Evolutionary conservation across 805 yeast genomes (phyloP).

Genomic region (Barnettozyma pratensis): DNA sequence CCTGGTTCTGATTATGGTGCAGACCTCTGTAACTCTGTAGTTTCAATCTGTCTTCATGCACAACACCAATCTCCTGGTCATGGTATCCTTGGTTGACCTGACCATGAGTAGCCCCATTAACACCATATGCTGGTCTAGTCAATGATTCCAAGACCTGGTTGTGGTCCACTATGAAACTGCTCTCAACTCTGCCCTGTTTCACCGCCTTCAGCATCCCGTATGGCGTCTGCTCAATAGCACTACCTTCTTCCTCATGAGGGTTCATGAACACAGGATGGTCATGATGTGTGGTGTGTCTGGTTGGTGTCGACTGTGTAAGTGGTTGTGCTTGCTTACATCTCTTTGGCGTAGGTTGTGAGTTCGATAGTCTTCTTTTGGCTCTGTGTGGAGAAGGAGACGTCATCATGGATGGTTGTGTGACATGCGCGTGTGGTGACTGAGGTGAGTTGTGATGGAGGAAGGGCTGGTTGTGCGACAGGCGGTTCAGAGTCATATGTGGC

Average conservation of each 20-base stretch:
- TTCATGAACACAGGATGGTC: slow-evolving; percentile 23
- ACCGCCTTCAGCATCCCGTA: slow-evolving; percentile 20
- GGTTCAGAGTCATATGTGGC: background rate
- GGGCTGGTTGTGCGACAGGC: background rate
- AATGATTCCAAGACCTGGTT: slow-evolving; percentile 9
- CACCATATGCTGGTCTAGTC: background rate
- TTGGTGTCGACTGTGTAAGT: slow-evolving; percentile 1
- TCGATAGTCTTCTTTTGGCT: slow-evolving; percentile 32
- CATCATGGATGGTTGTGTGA: background rate
- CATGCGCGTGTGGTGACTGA: background rate
- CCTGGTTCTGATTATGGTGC: background rate
- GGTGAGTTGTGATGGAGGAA: background rate
- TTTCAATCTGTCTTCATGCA: background rate
- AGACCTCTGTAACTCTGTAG: background rate
- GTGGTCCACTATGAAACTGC: slow-evolving; percentile 9
- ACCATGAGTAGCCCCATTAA: background rate
- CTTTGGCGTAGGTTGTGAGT: slow-evolving; percentile 27
- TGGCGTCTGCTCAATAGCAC: slow-evolving; percentile 22
- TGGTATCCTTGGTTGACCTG: background rate
- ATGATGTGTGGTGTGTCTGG: background rate
- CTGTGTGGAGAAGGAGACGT: slow-evolving; percentile 6
- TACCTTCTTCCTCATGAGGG: slow-evolving; percentile 15
- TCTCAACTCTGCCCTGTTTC: slow-evolving; percentile 17
- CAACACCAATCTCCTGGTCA: background rate
- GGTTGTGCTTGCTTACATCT: slow-evolving; percentile 19